These are phyloP conservation scores for Lasiosphaeria miniovina DNA, from an alignment of 495 filamentous ascomycete species.

Conservation along the genomic window DNA sequence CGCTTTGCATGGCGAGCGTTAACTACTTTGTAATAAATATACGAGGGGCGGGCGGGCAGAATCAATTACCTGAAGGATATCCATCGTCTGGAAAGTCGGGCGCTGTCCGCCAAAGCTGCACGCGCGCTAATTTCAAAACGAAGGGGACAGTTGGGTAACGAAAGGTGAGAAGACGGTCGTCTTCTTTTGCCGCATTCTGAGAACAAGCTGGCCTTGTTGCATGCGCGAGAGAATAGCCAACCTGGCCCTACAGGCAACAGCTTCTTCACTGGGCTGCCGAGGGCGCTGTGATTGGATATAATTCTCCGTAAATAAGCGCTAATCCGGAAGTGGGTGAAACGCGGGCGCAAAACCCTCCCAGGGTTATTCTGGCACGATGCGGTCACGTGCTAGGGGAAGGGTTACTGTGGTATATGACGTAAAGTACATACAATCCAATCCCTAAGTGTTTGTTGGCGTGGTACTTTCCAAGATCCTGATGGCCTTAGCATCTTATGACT, in stretches of 20 bases:
- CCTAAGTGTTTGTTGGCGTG: no score
- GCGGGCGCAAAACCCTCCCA: no score
- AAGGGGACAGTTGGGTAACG: conserved; percentile 14
- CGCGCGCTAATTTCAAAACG: conserved; percentile 7
- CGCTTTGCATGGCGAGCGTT: conserved; percentile 51
- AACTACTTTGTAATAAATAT: background rate
- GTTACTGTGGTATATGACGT: no score
- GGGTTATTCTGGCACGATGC: no score
- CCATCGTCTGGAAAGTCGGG: conserved; percentile 38
- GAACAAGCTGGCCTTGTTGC: conserved; percentile 20
- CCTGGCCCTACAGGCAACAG: conserved; percentile 11
- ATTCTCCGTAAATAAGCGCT: no score
- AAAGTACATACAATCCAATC: no score
- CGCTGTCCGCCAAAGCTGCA: conserved; percentile 17
- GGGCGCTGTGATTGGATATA: no score
- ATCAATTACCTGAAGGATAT: conserved; percentile 47
- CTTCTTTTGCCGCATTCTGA: conserved; percentile 8
- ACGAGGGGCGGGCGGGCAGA: background rate
- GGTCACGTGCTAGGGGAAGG: no score
- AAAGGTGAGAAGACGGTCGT: conserved; percentile 10
- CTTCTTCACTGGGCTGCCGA: conserved; percentile 1
- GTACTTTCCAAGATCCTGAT: no score
- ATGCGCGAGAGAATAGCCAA: no score
- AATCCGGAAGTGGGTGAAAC: no score
- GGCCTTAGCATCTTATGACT: no score